phyloP scores from a whole-genome alignment of 2,329 filamentous ascomycete genomes.

The Bimuria novae-zelandiae region DNA sequence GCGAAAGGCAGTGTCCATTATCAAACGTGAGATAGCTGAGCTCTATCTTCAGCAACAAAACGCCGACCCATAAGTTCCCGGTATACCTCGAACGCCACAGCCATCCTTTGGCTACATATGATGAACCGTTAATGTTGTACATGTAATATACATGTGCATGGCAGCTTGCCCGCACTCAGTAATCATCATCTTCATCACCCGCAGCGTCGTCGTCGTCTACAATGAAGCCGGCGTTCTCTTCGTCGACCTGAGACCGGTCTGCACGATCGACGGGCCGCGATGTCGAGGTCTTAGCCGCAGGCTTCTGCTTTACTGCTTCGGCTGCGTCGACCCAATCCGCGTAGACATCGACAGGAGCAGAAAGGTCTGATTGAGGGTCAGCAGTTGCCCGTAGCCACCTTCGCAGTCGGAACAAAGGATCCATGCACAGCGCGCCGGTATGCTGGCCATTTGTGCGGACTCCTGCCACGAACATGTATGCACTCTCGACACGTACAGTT shows the following conservation, averaged over 20 bases:
- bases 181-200: slow-evolving; percentile 38
- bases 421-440: too few relatives aligned
- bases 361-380: slow-evolving; percentile 68
- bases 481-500: slow-evolving; percentile 69
- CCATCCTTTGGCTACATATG: slow-evolving; percentile 7
- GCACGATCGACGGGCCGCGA: slow-evolving; percentile 33
- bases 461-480: slow-evolving; percentile 5
- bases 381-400: neutral
- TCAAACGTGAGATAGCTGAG: neutral
- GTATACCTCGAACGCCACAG: slow-evolving; percentile 33
- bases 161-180: neutral
- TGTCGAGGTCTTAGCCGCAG: slow-evolving; percentile 45
- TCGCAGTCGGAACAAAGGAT: neutral
- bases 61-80: slow-evolving; percentile 12
- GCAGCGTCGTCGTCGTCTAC: slow-evolving; percentile 47
- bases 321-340: slow-evolving; percentile 98
- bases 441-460: too few relatives aligned
- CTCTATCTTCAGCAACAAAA: neutral
- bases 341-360: slow-evolving; percentile 91
- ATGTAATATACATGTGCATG: slow-evolving; percentile 5
- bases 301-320: slow-evolving; percentile 68
- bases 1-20: neutral
- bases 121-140: slow-evolving; percentile 16
- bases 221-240: slow-evolving; percentile 39
- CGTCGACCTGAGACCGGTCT: slow-evolving; percentile 27